These are phyloP conservation scores for Elsinoe arachidis DNA, from an alignment of 2,329 filamentous ascomycete species.

Conservation along the genomic window DNA sequence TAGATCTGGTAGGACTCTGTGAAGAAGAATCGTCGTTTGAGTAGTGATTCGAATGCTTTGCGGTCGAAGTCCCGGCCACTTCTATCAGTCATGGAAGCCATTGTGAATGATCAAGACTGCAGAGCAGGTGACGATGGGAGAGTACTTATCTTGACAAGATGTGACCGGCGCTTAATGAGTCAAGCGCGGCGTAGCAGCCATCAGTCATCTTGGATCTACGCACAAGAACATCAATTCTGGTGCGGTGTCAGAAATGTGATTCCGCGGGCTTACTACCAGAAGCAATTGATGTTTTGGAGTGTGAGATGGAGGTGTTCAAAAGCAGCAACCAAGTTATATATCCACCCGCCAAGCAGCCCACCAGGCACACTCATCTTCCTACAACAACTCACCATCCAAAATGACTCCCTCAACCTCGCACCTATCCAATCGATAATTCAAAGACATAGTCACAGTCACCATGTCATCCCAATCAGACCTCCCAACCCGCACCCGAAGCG, in stretches of 20 bases:
- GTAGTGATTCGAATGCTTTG: constrained; percentile 68
- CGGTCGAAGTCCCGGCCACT: constrained; percentile 78
- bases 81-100: not conserved
- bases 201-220: no score
- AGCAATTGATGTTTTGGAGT: no score
- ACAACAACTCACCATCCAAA: no score
- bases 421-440: no score
- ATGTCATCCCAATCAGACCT: not conserved
- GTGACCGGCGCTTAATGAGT: not conserved
- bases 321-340: no score
- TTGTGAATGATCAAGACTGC: not conserved
- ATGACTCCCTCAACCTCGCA: no score
- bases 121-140: not conserved
- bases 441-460: no score
- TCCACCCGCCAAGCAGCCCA: no score
- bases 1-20: constrained; percentile 96
- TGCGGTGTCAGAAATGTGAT: not conserved
- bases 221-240: not conserved
- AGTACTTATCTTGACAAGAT: not conserved
- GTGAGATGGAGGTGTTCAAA: no score
- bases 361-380: no score
- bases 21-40: constrained; percentile 85
- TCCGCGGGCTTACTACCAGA: not conserved
- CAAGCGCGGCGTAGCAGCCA: not conserved
- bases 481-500: constrained; percentile 5